These are phyloP conservation scores for Fusarium burgessii DNA, from an alignment of 2,329 filamentous ascomycete species.

Conservation along the genomic window DNA sequence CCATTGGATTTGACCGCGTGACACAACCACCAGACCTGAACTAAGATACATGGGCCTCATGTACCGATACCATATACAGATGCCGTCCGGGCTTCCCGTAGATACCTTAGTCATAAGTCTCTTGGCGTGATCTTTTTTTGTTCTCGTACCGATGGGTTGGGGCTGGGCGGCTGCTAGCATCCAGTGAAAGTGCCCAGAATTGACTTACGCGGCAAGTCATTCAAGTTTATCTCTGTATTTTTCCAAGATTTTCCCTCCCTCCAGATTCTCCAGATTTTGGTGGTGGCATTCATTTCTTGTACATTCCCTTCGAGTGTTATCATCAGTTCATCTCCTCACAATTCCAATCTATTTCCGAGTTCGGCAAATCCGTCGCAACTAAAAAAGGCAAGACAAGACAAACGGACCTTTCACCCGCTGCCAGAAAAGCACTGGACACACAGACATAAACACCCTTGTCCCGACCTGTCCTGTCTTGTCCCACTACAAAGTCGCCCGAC, in stretches of 20 bases:
- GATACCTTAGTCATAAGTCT: slow-evolving; percentile 16
- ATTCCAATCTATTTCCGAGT: slow-evolving; percentile 12
- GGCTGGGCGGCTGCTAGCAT: slow-evolving; percentile 19
- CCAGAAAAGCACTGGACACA: not conserved
- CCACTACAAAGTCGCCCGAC: slow-evolving; percentile 15
- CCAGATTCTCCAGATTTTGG: not conserved
- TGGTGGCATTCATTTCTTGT: not conserved
- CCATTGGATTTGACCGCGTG: slow-evolving; percentile 24
- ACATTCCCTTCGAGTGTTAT: not conserved
- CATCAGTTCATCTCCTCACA: slow-evolving; percentile 25
- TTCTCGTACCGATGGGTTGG: slow-evolving; percentile 23
- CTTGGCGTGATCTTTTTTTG: slow-evolving; percentile 6
- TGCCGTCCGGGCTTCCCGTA: slow-evolving; percentile 2
- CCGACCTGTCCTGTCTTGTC: not conserved
- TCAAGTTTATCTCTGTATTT: not conserved
- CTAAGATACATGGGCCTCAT: not conserved
- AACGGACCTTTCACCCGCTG: not conserved
- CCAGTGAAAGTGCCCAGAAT: slow-evolving; percentile 23
- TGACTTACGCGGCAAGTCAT: slow-evolving; percentile 22
- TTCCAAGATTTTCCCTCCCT: slow-evolving; percentile 20
- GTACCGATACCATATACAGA: slow-evolving; percentile 8
- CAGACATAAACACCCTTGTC: slow-evolving; percentile 2
- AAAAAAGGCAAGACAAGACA: not conserved
- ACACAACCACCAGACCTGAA: slow-evolving; percentile 8
- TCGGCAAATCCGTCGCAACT: not conserved